phyloP scores from a whole-genome alignment of 257 asterid species.

The Solanum tacnaense region DNA sequence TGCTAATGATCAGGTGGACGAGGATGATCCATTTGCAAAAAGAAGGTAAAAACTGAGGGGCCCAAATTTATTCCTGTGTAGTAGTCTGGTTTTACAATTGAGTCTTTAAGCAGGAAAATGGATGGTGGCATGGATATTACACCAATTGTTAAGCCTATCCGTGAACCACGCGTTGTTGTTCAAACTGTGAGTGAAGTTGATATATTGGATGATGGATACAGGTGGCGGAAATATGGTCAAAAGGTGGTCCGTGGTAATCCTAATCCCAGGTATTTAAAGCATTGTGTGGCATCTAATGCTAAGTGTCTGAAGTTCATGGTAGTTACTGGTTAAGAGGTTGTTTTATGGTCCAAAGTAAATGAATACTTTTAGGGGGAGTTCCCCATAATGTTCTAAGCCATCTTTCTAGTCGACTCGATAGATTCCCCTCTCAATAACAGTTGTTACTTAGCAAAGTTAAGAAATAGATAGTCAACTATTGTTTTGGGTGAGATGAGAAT shows the following conservation, averaged over 20 bases:
- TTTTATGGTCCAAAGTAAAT: background rate
- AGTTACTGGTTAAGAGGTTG: background rate
- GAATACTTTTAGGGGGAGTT: background rate
- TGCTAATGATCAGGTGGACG: constrained; percentile 54
- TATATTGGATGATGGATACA: constrained; percentile 89
- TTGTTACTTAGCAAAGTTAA: background rate
- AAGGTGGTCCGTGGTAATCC: constrained; percentile 97
- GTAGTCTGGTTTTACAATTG: background rate
- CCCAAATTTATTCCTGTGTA: background rate
- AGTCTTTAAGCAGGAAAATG: constrained; percentile 49
- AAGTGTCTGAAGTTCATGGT: background rate
- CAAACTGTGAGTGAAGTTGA: constrained; percentile 98
- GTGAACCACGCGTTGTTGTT: constrained; percentile 93
- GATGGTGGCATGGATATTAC: constrained; percentile 64
- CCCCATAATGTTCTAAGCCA: background rate
- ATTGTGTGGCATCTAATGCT: background rate
- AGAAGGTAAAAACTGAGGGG: constrained; percentile 38
- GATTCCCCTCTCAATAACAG: background rate
- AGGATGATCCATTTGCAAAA: constrained; percentile 63
- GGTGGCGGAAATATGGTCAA: constrained; percentile 99
- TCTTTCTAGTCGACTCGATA: background rate
- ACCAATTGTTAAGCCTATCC: constrained; percentile 79
- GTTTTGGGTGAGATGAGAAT: background rate
- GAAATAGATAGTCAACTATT: background rate
- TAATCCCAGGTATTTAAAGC: constrained; percentile 66